Percentiles rank a stretch among this genome's conserved stretches.
Conservation (phyloP, 164 flowering plant species). For the Pachysandra terminalis region DNA sequence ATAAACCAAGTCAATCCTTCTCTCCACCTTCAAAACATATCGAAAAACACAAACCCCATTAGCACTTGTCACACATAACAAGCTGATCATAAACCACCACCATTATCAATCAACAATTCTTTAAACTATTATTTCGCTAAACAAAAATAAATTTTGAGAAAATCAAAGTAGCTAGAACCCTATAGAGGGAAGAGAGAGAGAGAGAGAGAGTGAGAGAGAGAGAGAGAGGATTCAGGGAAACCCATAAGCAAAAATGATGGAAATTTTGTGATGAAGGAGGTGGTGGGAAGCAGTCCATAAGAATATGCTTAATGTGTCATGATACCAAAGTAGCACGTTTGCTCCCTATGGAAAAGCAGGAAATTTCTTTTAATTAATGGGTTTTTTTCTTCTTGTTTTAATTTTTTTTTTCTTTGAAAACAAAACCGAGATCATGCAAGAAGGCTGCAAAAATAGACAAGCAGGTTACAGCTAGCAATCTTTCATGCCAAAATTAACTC, state of each 20-base stretch:
- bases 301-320: constrained; percentile 53
- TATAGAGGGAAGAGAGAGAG: background rate
- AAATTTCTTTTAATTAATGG: too few relatives aligned
- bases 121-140: background rate
- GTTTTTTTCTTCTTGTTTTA: background rate
- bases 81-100: background rate
- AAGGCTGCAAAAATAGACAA: constrained; percentile 77
- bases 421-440: constrained; percentile 70
- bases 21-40: constrained; percentile 67
- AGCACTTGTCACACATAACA: constrained; percentile 28
- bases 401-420: background rate
- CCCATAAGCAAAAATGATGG: constrained; percentile 19
- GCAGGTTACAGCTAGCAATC: constrained; percentile 70
- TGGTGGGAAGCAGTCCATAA: constrained; percentile 12
- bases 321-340: constrained; percentile 64
- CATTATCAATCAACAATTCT: constrained; percentile 8
- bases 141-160: too few relatives aligned
- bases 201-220: constrained; percentile 6
- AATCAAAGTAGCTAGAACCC: background rate
- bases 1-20: constrained; percentile 92
- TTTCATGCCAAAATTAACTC: constrained; percentile 55
- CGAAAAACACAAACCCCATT: constrained; percentile 21
- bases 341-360: constrained; percentile 47
- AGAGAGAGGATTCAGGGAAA: constrained; percentile 15
- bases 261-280: constrained; percentile 14